phyloP scores from a whole-genome alignment of 345 rosid species.

The Litchi chinensis region DNA sequence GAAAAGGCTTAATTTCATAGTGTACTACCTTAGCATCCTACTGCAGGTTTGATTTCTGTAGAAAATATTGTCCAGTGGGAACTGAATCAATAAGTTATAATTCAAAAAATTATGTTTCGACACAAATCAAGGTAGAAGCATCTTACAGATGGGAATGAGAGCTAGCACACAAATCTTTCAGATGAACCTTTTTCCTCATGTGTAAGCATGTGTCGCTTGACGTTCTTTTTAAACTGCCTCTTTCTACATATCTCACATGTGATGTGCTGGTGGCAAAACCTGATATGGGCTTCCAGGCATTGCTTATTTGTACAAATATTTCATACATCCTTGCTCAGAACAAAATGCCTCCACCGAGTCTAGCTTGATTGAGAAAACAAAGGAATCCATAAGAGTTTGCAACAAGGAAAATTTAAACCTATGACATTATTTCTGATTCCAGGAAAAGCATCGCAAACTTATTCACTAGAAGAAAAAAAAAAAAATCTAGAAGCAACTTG shows the following conservation, averaged over 20 bases:
- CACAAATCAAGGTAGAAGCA: background rate
- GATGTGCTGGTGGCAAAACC: constrained; percentile 58
- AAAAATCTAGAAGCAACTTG: constrained; percentile 21
- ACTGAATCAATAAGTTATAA: background rate
- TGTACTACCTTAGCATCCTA: constrained; percentile 78
- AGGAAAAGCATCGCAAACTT: background rate
- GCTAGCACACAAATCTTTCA: constrained; percentile 51
- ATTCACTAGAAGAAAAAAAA: background rate
- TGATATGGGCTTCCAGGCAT: constrained; percentile 68
- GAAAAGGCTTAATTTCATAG: constrained; percentile 50
- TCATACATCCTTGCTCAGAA: constrained; percentile 71
- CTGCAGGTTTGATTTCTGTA: constrained; percentile 70
- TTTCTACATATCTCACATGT: constrained; percentile 68
- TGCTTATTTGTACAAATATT: constrained; percentile 67
- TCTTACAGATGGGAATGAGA: constrained; percentile 67
- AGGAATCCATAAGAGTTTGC: constrained; percentile 17
- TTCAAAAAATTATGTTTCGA: background rate
- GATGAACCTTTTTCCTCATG: constrained; percentile 49
- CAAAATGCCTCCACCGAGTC: constrained; percentile 77
- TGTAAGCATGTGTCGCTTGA: constrained; percentile 66
- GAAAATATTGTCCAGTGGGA: background rate
- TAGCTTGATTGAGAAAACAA: constrained; percentile 59
- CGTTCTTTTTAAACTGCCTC: constrained; percentile 69
- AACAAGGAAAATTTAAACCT: background rate
- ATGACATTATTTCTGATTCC: no score